These are phyloP conservation scores for Omphalotus olearius DNA, from an alignment of 1,284 basidiomycete genomes.

Conservation along the genomic window DNA sequence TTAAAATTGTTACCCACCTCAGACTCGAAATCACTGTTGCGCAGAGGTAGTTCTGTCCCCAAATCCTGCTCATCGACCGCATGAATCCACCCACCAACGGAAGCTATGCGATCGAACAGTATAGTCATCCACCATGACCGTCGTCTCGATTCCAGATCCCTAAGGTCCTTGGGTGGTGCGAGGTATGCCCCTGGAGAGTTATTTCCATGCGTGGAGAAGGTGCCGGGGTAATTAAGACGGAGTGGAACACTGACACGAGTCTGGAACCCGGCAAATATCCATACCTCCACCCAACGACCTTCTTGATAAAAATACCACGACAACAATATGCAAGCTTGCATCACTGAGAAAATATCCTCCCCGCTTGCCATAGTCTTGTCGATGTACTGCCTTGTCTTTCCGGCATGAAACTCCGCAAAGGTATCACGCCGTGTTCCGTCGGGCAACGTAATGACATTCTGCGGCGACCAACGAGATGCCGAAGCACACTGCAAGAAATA, in stretches of 20 bases:
- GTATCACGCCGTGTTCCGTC: conserved; percentile 73
- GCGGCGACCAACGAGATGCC: conserved; percentile 76
- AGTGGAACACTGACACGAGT: conserved; percentile 81
- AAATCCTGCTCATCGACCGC: conserved; percentile 76
- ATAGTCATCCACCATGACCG: conserved; percentile 88
- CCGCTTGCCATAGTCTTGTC: conserved; percentile 83
- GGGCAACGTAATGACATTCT: conserved; percentile 56
- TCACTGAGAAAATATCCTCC: conserved; percentile 76
- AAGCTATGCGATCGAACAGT: conserved; percentile 78
- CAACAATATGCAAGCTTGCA: conserved; percentile 79
- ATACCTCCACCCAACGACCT: conserved; percentile 85
- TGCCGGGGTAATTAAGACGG: conserved; percentile 77
- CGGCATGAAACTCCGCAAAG: conserved; percentile 81
- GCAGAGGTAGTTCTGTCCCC: conserved; percentile 74
- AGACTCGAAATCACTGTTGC: conserved; percentile 67
- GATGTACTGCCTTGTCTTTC: conserved; percentile 78
- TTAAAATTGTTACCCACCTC: conserved; percentile 41
- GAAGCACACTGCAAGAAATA: conserved; percentile 60
- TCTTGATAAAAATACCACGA: conserved; percentile 88
- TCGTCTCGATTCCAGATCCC: conserved; percentile 70
- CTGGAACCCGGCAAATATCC: conserved; percentile 83
- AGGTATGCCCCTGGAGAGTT: conserved; percentile 72
- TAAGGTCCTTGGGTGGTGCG: conserved; percentile 68
- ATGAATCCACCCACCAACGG: conserved; percentile 86
- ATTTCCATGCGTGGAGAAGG: conserved; percentile 63